Percentiles rank a stretch among this genome's conserved stretches.
phyloP scores from a whole-genome alignment of 768 basidiomycete genomes.

The Suillus clintonianus region DNA sequence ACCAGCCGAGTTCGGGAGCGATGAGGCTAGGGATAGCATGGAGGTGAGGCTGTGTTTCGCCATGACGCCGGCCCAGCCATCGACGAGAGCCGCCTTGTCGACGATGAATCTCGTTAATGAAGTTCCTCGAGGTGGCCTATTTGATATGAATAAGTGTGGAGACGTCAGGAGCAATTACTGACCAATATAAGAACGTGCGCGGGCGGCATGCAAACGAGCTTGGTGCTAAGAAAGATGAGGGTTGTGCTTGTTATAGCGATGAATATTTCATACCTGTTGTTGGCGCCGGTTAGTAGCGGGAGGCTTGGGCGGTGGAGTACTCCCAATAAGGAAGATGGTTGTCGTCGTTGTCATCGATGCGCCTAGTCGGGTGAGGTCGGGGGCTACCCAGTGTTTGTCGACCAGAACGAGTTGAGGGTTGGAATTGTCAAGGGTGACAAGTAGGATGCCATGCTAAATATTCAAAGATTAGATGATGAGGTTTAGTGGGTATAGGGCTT shows the following conservation, averaged over 20 bases:
- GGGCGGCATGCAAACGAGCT: not conserved
- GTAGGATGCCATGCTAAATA: not conserved
- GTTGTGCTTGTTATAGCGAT: not conserved
- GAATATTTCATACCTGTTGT: not conserved
- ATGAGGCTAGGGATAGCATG: not conserved
- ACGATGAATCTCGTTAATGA: not conserved
- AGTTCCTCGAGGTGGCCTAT: not conserved
- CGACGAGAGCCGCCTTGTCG: not conserved
- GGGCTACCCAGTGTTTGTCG: no score
- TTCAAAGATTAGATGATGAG: not conserved
- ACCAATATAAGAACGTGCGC: not conserved
- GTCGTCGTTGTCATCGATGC: not conserved
- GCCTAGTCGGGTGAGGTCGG: not conserved
- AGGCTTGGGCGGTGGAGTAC: not conserved
- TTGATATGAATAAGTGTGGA: not conserved
- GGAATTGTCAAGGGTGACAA: not conserved
- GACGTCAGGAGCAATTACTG: not conserved
- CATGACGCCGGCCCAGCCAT: not conserved
- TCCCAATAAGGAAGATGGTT: not conserved
- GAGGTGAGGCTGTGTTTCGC: not conserved
- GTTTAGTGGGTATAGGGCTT: not conserved
- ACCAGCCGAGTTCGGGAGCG: not conserved
- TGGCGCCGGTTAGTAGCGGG: not conserved
- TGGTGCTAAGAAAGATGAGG: not conserved
- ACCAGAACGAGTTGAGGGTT: not conserved